phyloP scores from a whole-genome alignment of 805 yeast species.

The Blastobotrys mokoenaii region DNA sequence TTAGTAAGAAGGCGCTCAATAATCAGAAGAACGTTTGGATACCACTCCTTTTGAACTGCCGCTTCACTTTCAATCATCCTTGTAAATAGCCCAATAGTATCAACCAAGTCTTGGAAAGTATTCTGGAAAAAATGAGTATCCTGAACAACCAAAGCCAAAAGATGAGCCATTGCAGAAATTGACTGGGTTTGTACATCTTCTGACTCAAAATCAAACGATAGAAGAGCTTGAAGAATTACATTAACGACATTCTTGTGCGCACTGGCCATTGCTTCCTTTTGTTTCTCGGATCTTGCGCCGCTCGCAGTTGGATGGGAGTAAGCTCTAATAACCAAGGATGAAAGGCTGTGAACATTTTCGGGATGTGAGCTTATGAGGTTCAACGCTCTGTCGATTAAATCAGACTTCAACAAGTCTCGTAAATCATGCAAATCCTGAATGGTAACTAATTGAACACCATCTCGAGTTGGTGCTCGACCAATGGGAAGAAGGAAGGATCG shows the following conservation, averaged over 20 bases:
- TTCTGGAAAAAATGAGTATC: slow-evolving; percentile 14
- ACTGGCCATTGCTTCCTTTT: slow-evolving; percentile 8
- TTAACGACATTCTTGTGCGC: slow-evolving; percentile 10
- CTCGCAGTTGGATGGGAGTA: slow-evolving; percentile 7
- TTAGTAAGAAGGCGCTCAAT: slow-evolving; percentile 48
- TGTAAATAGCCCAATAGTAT: slow-evolving; percentile 12
- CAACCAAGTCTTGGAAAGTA: slow-evolving; percentile 11
- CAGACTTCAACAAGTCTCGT: slow-evolving; percentile 14
- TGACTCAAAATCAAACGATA: slow-evolving; percentile 7
- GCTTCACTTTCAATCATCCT: slow-evolving; percentile 9
- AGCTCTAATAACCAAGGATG: slow-evolving; percentile 14
- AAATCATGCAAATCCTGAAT: slow-evolving; percentile 18
- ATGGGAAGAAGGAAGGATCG: neutral
- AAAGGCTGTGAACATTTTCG: slow-evolving; percentile 17
- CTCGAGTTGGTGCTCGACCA: slow-evolving; percentile 13
- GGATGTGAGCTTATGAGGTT: slow-evolving; percentile 15
- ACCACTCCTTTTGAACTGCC: slow-evolving; percentile 38
- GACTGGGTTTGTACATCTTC: slow-evolving; percentile 5
- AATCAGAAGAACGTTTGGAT: slow-evolving; percentile 46
- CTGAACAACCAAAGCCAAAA: slow-evolving; percentile 21
- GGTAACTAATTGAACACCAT: slow-evolving; percentile 11
- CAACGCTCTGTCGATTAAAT: slow-evolving; percentile 16
- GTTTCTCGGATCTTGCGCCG: slow-evolving; percentile 10
- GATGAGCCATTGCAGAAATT: slow-evolving; percentile 15
- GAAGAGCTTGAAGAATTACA: slow-evolving; percentile 8